phyloP scores from a whole-genome alignment of 495 filamentous ascomycete species.

The Pseudoneurospora amorphoporcata region DNA sequence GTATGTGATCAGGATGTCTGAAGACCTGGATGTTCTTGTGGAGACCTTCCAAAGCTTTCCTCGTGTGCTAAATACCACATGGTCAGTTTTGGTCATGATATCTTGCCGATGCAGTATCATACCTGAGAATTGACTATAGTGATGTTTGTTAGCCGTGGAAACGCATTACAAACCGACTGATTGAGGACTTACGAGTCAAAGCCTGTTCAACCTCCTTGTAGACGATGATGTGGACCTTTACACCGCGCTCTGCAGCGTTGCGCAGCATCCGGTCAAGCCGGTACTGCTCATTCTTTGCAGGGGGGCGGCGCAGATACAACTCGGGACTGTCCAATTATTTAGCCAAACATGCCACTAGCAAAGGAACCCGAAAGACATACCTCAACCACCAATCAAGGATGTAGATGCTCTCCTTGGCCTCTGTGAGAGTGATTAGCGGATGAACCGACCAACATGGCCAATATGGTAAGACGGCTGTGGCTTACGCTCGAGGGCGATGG shows the following conservation, averaged over 20 bases:
- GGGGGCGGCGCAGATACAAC: constrained; percentile 79
- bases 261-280: constrained; percentile 83
- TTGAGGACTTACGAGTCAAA: constrained; percentile 59
- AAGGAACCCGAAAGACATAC: constrained; percentile 2
- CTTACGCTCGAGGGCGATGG: constrained; percentile 60
- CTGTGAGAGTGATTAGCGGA: constrained; percentile 23
- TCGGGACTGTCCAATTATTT: constrained; percentile 44
- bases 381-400: constrained; percentile 93
- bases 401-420: constrained; percentile 75
- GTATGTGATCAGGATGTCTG: constrained; percentile 82
- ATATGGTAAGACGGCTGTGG: background rate
- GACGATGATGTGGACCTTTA: constrained; percentile 80
- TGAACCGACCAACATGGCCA: background rate
- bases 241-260: constrained; percentile 78
- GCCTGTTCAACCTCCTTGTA: constrained; percentile 92
- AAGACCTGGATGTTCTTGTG: constrained; percentile 89
- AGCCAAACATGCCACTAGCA: constrained; percentile 1
- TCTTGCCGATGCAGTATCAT: constrained; percentile 4
- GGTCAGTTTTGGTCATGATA: background rate
- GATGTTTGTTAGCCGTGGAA: background rate
- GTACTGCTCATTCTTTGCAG: constrained; percentile 71
- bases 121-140: constrained; percentile 56
- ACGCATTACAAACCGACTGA: background rate
- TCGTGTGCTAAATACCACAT: constrained; percentile 55
- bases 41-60: constrained; percentile 63